These are phyloP conservation scores for Polyrhizophydium stewartii DNA, from an alignment of 371 early-diverging fungal genomes.

Conservation along the genomic window DNA sequence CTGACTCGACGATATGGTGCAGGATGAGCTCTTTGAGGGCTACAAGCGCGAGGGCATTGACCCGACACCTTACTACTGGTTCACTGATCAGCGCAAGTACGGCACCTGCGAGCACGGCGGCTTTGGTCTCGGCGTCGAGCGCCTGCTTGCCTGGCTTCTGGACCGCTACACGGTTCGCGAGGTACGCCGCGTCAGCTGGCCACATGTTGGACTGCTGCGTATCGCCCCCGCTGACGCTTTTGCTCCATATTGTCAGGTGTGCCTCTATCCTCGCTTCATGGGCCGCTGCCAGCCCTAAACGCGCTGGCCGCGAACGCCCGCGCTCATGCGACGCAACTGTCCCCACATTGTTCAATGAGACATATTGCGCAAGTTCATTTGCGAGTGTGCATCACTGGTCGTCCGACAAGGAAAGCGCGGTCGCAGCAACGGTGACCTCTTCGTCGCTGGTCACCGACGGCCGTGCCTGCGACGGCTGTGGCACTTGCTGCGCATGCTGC, in stretches of 20 bases:
- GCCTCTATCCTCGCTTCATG: conserved; percentile 95
- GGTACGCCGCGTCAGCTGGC: no score
- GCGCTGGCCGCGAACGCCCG: no score
- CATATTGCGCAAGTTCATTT: no score
- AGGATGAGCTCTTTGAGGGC: conserved; percentile 73
- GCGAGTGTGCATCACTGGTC: no score
- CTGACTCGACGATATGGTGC: neutral
- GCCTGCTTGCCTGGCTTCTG: conserved; percentile 97
- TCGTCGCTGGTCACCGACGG: no score
- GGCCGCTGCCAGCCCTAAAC: conserved; percentile 83
- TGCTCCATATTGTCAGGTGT: conserved; percentile 36
- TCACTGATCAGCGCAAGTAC: conserved; percentile 98
- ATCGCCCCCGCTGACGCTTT: neutral
- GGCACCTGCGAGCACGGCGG: conserved; percentile 99
- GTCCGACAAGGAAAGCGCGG: no score
- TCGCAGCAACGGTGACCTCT: no score
- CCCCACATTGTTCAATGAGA: no score
- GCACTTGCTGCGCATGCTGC: no score
- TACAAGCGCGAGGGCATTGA: conserved; percentile 97
- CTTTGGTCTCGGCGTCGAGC: conserved; percentile 99
- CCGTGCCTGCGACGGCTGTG: no score
- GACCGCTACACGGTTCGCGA: conserved; percentile 93
- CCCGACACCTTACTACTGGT: conserved; percentile 98
- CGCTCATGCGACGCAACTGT: no score
- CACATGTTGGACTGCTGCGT: no score